These are phyloP conservation scores for Afroboletus lepidellus DNA, from an alignment of 1,284 basidiomycete genomes.

Conservation along the genomic window DNA sequence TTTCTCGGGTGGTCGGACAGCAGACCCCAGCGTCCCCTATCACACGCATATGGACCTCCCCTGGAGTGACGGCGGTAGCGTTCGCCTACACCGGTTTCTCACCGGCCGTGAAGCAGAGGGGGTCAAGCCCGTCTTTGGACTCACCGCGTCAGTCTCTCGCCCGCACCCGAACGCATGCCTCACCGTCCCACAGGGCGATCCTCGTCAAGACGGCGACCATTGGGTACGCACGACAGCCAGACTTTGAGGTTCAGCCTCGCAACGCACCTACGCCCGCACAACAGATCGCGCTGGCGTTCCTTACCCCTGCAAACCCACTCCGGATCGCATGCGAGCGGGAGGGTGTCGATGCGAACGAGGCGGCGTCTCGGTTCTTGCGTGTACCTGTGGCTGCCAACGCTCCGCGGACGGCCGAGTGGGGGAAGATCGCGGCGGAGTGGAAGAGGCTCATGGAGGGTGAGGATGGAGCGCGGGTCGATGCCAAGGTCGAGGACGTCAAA, in stretches of 20 bases:
- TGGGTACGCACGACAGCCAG: constrained; percentile 62
- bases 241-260: constrained; percentile 61
- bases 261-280: constrained; percentile 51
- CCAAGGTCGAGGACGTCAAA: constrained; percentile 8
- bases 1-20: constrained; percentile 46
- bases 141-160: constrained; percentile 65
- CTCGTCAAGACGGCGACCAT: constrained; percentile 67
- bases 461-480: too few relatives aligned
- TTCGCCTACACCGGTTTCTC: constrained; percentile 73
- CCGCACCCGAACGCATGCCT: not conserved
- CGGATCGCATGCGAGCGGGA: constrained; percentile 28
- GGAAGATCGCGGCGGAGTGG: constrained; percentile 20
- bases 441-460: constrained; percentile 10
- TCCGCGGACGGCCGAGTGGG: constrained; percentile 17
- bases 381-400: constrained; percentile 8
- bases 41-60: constrained; percentile 61
- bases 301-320: constrained; percentile 29
- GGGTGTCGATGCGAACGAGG: constrained; percentile 23
- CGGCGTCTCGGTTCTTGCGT: constrained; percentile 17
- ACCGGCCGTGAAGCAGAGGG: constrained; percentile 80
- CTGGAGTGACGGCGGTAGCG: constrained; percentile 34
- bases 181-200: constrained; percentile 63
- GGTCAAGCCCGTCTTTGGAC: constrained; percentile 78
- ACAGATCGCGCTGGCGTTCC: constrained; percentile 61
- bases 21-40: constrained; percentile 41